Evolutionary conservation across 75 land plant species (phyloP), one percentile per base, ranked within the genome.

Genomic region (Cunninghamia lanceolata): DNA sequence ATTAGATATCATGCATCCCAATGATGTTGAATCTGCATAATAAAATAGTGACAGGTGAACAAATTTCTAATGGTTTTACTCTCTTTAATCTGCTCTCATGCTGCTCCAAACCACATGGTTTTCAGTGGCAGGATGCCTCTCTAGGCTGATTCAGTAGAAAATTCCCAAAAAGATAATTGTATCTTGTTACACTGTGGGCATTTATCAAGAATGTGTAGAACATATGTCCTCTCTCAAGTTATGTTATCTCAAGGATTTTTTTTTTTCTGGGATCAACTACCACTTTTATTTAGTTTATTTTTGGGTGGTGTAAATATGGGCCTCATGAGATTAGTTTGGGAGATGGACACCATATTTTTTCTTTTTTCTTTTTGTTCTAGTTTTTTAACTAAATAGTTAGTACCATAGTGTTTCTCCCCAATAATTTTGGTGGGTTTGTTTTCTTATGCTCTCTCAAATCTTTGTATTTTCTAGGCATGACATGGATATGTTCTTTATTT

Each of bases 401-500:
- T 75, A 2, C 19, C 34, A 32, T 30, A 73, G 76, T 19, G 17
- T 75, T 75, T 19, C 21, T 16, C 42, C 38, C 36, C 42, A 32
- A 36, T 30, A 30, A 4, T 42, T 83, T 75, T 81, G 5, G 83
- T 78, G 3, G 77, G 47, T 83, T 73, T 68, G n/a, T 15, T 84
- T 35, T 74, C 32, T 19, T 40, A 76, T 1, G 1, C 8, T 50
- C 66, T 28, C 34, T 85, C 16, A 68, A 46, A 73, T 21, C 32
- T 35, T 28, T 70, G 36, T 81, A 68, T 52, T 21, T 81, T 39
- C 34, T 68, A 54, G 36, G 28, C 43, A 77, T 21, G 6, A 21
- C 34, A 17, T 9, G 19, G 54, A 39, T 34, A 39, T 32, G 68
- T 86, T 53, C 59, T 70, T 89, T 40, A 35, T 85, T 52, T 84